Evolutionary conservation across 345 rosid species (phyloP).

Genomic region (Ailanthus altissimus): DNA sequence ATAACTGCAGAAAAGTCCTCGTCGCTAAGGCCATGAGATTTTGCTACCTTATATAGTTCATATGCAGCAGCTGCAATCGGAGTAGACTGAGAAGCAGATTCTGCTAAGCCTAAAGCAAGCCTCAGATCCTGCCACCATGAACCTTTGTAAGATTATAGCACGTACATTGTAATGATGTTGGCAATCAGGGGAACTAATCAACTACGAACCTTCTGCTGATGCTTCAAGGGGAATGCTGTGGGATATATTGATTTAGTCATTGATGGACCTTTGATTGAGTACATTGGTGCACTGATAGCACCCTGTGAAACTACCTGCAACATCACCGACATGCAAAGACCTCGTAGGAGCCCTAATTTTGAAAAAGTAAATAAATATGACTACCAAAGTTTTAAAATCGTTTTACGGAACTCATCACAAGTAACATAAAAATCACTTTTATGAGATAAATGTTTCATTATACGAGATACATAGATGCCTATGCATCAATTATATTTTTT

Average conservation of each 20-base stretch:
- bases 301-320: conserved; percentile 83
- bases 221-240: conserved; percentile 88
- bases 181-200: conserved; percentile 9
- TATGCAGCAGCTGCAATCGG: conserved; percentile 92
- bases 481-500: no score
- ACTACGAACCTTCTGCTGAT: conserved; percentile 84
- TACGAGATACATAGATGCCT: neutral
- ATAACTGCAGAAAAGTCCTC: conserved; percentile 91
- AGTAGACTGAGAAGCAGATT: conserved; percentile 82
- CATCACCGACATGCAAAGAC: neutral
- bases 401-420: no score
- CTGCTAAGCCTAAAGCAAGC: conserved; percentile 88
- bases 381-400: neutral
- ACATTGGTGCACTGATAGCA: conserved; percentile 95
- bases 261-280: conserved; percentile 78
- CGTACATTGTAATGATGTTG: neutral
- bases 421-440: neutral
- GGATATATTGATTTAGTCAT: conserved; percentile 81
- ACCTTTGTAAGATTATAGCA: neutral
- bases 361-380: neutral
- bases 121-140: conserved; percentile 69
- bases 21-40: conserved; percentile 75
- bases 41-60: conserved; percentile 85
- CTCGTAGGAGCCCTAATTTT: neutral
- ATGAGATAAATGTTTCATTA: neutral